A percentile compares a stretch with the other conserved stretches of the same genome.
Evolutionary conservation across 2,329 filamentous ascomycete species (phyloP).

Genomic region (Epichloe sibirici): DNA sequence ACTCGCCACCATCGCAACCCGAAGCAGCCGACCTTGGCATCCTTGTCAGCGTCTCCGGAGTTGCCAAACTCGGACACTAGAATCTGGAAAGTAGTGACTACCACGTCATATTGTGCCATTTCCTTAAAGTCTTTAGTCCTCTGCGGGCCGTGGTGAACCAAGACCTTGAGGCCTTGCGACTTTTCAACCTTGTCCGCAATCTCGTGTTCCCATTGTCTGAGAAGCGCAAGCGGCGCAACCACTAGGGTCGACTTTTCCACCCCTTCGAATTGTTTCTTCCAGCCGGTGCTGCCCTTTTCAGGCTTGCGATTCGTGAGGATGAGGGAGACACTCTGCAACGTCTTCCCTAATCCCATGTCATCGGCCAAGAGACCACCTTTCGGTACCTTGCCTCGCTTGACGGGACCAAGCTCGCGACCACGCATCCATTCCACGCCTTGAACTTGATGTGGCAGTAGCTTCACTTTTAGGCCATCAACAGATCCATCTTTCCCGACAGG

Average conservation of each 20-base stretch:
- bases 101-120: constrained; percentile 78
- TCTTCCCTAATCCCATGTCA: constrained; percentile 96
- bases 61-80: constrained; percentile 79
- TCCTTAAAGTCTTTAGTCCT: constrained; percentile 69
- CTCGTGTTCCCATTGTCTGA: constrained; percentile 94
- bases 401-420: constrained; percentile 75
- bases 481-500: constrained; percentile 33
- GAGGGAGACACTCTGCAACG: constrained; percentile 81
- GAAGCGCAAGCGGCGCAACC: constrained; percentile 83
- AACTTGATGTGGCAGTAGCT: constrained; percentile 83
- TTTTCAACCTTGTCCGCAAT: constrained; percentile 69
- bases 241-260: constrained; percentile 76
- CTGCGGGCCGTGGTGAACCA: constrained; percentile 81
- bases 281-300: constrained; percentile 38
- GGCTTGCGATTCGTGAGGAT: constrained; percentile 74
- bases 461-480: constrained; percentile 73
- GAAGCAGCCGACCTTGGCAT: constrained; percentile 70
- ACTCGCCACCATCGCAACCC: constrained; percentile 90
- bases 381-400: constrained; percentile 69
- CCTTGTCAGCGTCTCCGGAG: constrained; percentile 47
- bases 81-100: constrained; percentile 95
- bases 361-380: constrained; percentile 93
- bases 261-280: constrained; percentile 56
- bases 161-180: constrained; percentile 62
- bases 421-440: constrained; percentile 94